phyloP scores from a whole-genome alignment of 371 early-diverging fungal species.

The Mortierella sp. region DNA sequence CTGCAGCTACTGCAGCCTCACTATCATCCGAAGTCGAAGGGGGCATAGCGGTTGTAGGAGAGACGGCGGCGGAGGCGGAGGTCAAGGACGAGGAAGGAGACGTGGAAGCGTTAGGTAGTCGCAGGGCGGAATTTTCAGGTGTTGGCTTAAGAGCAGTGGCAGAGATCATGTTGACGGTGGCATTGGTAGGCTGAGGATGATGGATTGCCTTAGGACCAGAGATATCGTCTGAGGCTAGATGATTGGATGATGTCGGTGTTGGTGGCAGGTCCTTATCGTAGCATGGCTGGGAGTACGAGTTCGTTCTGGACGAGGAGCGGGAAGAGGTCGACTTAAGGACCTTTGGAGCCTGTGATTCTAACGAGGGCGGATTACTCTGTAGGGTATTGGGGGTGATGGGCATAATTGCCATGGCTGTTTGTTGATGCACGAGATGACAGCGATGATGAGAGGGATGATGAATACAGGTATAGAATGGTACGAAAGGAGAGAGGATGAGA shows the following conservation, averaged over 20 bases:
- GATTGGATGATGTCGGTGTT: constrained; percentile 49
- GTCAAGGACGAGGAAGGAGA: constrained; percentile 15
- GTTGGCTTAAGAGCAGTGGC: constrained; percentile 32
- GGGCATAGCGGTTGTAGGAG: constrained; percentile 7
- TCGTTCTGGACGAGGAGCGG: constrained; percentile 13
- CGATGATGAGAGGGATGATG: neutral
- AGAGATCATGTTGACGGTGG: constrained; percentile 4
- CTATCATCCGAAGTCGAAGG: neutral
- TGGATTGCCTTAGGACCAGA: constrained; percentile 3
- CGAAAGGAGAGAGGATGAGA: neutral
- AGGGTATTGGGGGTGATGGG: constrained; percentile 36
- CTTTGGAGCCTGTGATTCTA: constrained; percentile 28
- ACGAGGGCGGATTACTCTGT: constrained; percentile 11
- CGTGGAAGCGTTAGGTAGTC: constrained; percentile 19
- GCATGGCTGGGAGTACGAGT: constrained; percentile 29
- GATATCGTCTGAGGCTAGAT: constrained; percentile 19
- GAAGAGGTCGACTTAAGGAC: constrained; percentile 25
- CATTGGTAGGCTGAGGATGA: constrained; percentile 6
- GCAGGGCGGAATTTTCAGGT: constrained; percentile 39
- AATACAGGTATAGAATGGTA: neutral
- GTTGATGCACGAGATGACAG: constrained; percentile 3
- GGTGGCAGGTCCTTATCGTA: constrained; percentile 54
- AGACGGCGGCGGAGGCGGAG: constrained; percentile 18
- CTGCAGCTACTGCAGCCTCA: neutral
- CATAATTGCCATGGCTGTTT: constrained; percentile 49